phyloP scores from a whole-genome alignment of 768 basidiomycete species.

The Phanerochaete sordida region DNA sequence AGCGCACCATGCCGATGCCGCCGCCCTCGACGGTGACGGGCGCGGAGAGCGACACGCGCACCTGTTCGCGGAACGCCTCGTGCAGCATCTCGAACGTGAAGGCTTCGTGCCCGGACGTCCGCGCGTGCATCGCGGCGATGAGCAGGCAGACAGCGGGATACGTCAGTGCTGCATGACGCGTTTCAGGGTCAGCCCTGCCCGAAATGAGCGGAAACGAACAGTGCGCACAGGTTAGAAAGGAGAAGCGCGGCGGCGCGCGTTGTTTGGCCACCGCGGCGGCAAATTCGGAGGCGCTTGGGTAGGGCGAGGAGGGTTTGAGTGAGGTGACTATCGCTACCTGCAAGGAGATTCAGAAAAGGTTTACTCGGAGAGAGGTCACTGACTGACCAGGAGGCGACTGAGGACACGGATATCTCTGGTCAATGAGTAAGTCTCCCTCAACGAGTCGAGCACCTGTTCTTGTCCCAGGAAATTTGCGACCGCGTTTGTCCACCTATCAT shows the following conservation, averaged over 20 bases:
- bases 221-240: conserved; percentile 50
- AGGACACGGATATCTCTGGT: conserved; percentile 59
- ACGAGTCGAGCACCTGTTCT: conserved; percentile 35
- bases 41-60: conserved; percentile 66
- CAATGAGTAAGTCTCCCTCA: conserved; percentile 61
- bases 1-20: conserved; percentile 68
- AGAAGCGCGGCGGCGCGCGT: conserved; percentile 51
- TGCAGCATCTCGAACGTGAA: conserved; percentile 93
- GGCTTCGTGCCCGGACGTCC: conserved; percentile 68
- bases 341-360: neutral
- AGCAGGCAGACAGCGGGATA: conserved; percentile 82
- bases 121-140: conserved; percentile 77
- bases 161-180: conserved; percentile 50
- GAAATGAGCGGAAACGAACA: neutral
- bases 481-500: conserved; percentile 47
- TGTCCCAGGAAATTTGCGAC: conserved; percentile 59
- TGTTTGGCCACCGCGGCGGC: conserved; percentile 43
- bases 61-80: conserved; percentile 72
- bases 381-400: conserved; percentile 56
- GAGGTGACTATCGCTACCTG: conserved; percentile 44
- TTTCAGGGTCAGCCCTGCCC: neutral
- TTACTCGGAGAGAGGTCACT: neutral
- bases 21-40: conserved; percentile 75
- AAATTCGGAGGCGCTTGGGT: conserved; percentile 46
- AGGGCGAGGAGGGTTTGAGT: conserved; percentile 50